Evolutionary conservation across 108 stramenopile genomes (phyloP).

Genomic region (Pseudonitzschia multistriata): DNA sequence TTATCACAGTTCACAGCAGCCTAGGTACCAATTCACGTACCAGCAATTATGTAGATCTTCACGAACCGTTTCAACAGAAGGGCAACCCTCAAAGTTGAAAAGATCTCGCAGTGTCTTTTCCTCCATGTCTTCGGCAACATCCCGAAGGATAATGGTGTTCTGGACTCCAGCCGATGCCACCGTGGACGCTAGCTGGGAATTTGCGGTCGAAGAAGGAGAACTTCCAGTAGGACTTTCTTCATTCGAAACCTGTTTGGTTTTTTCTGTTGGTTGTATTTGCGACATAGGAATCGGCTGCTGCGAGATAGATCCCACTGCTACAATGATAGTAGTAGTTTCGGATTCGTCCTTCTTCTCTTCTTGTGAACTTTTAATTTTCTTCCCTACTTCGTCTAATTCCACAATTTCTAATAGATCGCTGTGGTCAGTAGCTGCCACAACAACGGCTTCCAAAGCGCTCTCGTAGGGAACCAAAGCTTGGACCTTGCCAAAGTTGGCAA

Average conservation of each 20-base stretch:
- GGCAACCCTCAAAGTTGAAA: constrained; percentile 38
- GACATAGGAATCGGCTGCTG: constrained; percentile 31
- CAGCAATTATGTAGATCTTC: constrained; percentile 52
- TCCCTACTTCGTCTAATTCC: constrained; percentile 8
- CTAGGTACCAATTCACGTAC: too few species aligned
- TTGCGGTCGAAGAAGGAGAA: background rate
- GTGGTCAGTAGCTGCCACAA: constrained; percentile 26
- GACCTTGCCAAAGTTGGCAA: constrained; percentile 61
- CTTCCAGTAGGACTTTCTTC: background rate
- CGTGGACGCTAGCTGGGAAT: background rate
- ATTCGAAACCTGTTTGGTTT: background rate
- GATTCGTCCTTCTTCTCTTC: constrained; percentile 14
- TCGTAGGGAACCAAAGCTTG: constrained; percentile 31
- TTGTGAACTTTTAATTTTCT: constrained; percentile 9
- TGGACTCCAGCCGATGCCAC: constrained; percentile 8
- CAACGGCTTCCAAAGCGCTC: constrained; percentile 23
- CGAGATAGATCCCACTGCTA: constrained; percentile 36
- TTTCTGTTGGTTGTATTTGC: constrained; percentile 1
- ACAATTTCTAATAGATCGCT: constrained; percentile 49
- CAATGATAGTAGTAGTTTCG: background rate
- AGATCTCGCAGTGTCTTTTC: constrained; percentile 44
- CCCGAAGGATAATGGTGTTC: constrained; percentile 52
- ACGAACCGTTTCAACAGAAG: constrained; percentile 33
- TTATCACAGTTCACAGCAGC: background rate
- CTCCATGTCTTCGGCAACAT: constrained; percentile 33